These are phyloP conservation scores for Cladosporium austrohemisphaericum DNA, from an alignment of 2,329 filamentous ascomycete genomes.

Conservation along the genomic window DNA sequence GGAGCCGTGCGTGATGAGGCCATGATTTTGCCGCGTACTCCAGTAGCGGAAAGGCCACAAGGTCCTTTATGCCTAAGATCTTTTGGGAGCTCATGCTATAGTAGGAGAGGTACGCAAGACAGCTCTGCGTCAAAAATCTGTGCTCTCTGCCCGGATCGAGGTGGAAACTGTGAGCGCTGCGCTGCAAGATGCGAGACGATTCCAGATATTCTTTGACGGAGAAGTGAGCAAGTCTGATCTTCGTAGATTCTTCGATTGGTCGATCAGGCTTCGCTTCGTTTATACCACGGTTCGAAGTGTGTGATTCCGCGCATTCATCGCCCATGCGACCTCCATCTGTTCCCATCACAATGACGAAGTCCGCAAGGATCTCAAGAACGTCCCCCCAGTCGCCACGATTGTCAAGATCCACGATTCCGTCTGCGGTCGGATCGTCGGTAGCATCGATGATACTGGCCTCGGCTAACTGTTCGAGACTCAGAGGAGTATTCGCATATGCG, in stretches of 20 bases:
- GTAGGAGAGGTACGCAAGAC: constrained; percentile 16
- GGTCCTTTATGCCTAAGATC: constrained; percentile 13
- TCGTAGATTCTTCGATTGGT: too few relatives aligned
- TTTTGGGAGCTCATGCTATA: constrained; percentile 15
- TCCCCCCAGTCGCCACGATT: constrained; percentile 16
- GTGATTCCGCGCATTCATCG: not conserved
- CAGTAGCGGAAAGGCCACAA: constrained; percentile 16
- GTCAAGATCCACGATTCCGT: constrained; percentile 15
- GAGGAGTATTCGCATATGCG: constrained; percentile 18
- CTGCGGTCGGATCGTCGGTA: not conserved
- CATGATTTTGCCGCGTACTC: constrained; percentile 18
- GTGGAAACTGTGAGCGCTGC: constrained; percentile 8
- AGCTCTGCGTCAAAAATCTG: constrained; percentile 16
- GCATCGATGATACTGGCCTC: constrained; percentile 19
- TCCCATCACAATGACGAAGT: constrained; percentile 8
- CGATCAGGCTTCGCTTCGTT: too few relatives aligned
- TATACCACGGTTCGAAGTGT: not conserved
- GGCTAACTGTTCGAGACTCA: constrained; percentile 18
- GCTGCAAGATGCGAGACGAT: constrained; percentile 6
- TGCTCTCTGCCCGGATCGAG: constrained; percentile 12
- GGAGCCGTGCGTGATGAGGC: constrained; percentile 16
- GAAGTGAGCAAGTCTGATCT: constrained; percentile 21
- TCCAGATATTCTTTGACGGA: constrained; percentile 22
- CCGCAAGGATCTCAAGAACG: constrained; percentile 17
- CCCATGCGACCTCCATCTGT: not conserved